Conservation (phyloP, 257 asterid species). For the Solanum appendiculatum region DNA sequence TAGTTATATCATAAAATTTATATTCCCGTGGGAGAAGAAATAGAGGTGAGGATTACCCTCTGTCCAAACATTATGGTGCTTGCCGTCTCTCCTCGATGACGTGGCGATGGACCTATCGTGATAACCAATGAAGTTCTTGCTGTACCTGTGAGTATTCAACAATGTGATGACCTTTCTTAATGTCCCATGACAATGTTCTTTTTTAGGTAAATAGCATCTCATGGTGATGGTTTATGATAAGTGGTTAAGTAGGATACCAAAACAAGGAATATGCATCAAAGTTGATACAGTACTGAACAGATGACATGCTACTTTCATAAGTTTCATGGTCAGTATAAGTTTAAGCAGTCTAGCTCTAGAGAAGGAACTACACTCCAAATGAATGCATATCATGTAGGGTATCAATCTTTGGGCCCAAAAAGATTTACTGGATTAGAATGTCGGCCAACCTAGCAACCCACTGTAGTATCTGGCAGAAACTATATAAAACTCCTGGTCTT, state of each 20-base stretch:
- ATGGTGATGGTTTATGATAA: neutral
- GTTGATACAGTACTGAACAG: neutral
- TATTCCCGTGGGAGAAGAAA: neutral
- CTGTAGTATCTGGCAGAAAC: neutral
- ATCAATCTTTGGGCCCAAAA: neutral
- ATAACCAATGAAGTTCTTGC: constrained; percentile 82
- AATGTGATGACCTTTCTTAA: neutral
- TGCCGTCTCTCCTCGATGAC: constrained; percentile 84
- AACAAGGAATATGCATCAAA: neutral
- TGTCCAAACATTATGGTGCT: constrained; percentile 90
- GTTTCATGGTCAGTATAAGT: neutral
- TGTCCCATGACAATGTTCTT: neutral
- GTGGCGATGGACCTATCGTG: constrained; percentile 83
- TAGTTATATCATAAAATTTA: neutral
- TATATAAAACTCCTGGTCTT: neutral
- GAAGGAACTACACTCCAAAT: neutral
- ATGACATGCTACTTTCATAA: neutral
- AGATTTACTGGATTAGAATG: neutral
- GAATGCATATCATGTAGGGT: neutral
- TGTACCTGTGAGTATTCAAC: constrained; percentile 43
- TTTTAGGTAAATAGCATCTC: neutral
- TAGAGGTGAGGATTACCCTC: constrained; percentile 38
- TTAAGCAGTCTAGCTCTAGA: neutral
- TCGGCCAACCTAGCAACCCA: neutral
- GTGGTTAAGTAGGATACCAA: neutral